Conservation (phyloP, 495 filamentous ascomycete genomes). For the Neurospora sp. region DNA sequence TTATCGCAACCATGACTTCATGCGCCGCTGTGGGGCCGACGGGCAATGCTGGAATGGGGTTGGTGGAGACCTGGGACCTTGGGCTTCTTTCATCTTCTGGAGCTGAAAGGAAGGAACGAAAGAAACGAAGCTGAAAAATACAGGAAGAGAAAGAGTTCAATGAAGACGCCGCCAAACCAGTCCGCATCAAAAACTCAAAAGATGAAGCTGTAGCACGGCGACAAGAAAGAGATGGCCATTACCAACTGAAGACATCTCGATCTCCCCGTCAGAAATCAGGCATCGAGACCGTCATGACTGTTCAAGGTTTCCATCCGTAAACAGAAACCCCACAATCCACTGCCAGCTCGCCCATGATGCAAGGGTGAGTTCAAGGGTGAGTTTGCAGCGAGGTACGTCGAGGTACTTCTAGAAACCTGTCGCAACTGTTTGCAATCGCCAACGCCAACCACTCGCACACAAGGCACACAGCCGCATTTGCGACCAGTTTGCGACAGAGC, state of each 20-base stretch:
- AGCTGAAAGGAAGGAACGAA: background rate
- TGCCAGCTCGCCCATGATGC: background rate
- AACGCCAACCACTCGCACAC: background rate
- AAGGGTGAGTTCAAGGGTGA: constrained; percentile 2
- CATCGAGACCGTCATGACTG: constrained; percentile 2
- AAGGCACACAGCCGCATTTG: background rate
- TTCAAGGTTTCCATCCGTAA: background rate
- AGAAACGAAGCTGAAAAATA: background rate
- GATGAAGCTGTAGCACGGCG: background rate
- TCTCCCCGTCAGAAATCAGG: background rate
- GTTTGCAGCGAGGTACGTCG: constrained; percentile 1
- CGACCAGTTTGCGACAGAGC: background rate
- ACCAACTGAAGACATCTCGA: background rate
- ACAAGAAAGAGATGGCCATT: background rate
- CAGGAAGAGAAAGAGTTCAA: background rate
- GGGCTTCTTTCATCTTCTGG: background rate
- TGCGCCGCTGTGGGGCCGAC: background rate
- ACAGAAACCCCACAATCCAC: background rate
- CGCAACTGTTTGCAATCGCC: background rate
- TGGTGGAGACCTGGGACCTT: background rate
- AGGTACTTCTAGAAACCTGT: constrained; percentile 6
- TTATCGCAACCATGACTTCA: constrained; percentile 27
- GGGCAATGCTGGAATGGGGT: background rate
- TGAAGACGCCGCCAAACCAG: background rate
- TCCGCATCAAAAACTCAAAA: background rate